Base-by-base conservation (phyloP, 202 grass and related monocot species). In the Panicum virgatum region DNA sequence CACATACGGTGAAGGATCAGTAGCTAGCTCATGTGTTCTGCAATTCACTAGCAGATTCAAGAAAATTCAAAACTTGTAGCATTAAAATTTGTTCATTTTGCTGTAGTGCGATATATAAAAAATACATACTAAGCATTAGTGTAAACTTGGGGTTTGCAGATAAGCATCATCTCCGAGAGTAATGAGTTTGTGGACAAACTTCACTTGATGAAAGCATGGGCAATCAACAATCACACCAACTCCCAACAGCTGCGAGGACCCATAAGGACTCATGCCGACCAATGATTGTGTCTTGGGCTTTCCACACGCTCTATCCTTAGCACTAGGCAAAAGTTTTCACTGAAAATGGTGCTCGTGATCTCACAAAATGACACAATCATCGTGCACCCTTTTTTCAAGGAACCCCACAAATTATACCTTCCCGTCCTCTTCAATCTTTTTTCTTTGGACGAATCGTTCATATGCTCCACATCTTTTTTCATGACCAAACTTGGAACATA, bases 171-270 rank as follows among this genome's bases (percentile, higher is more conserved):
- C 37, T 36, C 64, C 18, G 36, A 66, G 37, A 16, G 19, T 23
- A 57, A 74, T 40, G 69, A 51, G 18, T 75, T 26, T 42, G 51
- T 75, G 32, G 45, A 79, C 54, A 23, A 54, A 42, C 62, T 29
- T 54, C 7, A 7, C 18, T 53, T n/a, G 48, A 73, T 38, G 30
- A 65, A 79, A 72, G 53, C 40, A 26, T 16, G 50, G 19, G 10
- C 23, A 30, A 16, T 66, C 42, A 30, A 45, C 5, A 32, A n/a
- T 36, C 61, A 34, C 12, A 14, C 3, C 37, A 8, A 22, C 66
- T 26, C 48, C 15, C 26, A 61, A n/a, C 25, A 38, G 45, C 42
- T 39, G n/a, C 9, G 1, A 83, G 50, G 25, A 1, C 60, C 76
- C 40, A 22, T 22, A 11, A n/a, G 36, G 52, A 48, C 56, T 71